Percentiles rank a stretch among this genome's conserved stretches.
Conservation (phyloP, 495 filamentous ascomycete genomes). For the Penicillium maclennaniae region DNA sequence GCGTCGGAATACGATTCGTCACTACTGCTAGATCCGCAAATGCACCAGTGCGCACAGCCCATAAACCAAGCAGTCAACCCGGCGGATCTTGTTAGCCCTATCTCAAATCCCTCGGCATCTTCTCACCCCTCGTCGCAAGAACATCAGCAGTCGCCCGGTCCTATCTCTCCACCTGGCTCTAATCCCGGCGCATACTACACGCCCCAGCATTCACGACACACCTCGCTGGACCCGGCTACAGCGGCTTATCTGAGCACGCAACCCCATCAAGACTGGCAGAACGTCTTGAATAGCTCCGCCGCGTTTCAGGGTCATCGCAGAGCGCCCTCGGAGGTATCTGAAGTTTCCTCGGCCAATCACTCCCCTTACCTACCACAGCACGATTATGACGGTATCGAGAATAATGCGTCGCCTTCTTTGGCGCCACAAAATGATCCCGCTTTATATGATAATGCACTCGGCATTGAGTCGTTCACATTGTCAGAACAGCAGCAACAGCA, state of each 20-base stretch:
- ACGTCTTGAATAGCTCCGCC: slow-evolving; percentile 55
- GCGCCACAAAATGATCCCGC: slow-evolving; percentile 63
- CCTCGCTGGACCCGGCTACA: slow-evolving; percentile 75
- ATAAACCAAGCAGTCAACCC: slow-evolving; percentile 54
- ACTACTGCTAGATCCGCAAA: slow-evolving; percentile 45
- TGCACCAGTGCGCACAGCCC: slow-evolving; percentile 36
- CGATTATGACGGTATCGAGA: slow-evolving; percentile 73
- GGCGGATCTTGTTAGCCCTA: slow-evolving; percentile 65
- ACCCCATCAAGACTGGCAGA: slow-evolving; percentile 59
- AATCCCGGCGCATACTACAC: slow-evolving; percentile 53
- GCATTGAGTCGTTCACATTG: slow-evolving; percentile 76
- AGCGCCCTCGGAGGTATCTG: slow-evolving; percentile 86
- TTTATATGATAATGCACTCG: slow-evolving; percentile 72
- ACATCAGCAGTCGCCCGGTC: slow-evolving; percentile 45
- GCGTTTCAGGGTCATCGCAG: slow-evolving; percentile 74
- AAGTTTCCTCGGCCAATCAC: slow-evolving; percentile 75
- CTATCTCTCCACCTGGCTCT: slow-evolving; percentile 51
- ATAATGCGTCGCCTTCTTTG: slow-evolving; percentile 76
- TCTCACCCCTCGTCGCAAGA: slow-evolving; percentile 68
- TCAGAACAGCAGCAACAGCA: slow-evolving; percentile 63
- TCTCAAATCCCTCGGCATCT: slow-evolving; percentile 65
- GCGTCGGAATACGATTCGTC: slow-evolving; percentile 37
- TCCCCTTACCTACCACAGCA: slow-evolving; percentile 77
- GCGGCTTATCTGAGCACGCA: slow-evolving; percentile 66
- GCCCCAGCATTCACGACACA: slow-evolving; percentile 67